These are phyloP conservation scores for Coleophoma cylindrospora DNA, from an alignment of 2,329 filamentous ascomycete species.

Conservation along the genomic window DNA sequence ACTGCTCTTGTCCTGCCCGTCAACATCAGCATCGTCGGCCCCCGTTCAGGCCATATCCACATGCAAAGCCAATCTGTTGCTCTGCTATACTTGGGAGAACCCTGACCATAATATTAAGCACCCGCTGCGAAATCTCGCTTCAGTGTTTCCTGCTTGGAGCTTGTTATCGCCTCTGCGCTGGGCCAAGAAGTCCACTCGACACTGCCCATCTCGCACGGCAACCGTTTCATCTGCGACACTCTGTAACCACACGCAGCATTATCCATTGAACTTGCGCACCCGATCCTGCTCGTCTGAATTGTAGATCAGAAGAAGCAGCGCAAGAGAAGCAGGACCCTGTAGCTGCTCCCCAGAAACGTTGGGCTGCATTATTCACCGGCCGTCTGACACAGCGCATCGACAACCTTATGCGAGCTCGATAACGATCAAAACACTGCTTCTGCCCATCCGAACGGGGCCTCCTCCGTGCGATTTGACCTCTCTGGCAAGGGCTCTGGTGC, in stretches of 20 bases:
- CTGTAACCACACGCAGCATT: background rate
- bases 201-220: conserved; percentile 13
- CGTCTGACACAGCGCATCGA: background rate
- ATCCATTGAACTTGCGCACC: background rate
- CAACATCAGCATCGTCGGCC: too few species aligned
- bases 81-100: conserved; percentile 3
- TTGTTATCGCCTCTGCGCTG: conserved; percentile 2
- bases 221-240: conserved; percentile 14
- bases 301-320: background rate
- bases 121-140: background rate
- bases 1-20: too few species aligned
- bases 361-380: background rate
- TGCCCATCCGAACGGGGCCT: background rate
- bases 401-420: background rate
- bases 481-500: conserved; percentile 4
- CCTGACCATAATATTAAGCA: background rate
- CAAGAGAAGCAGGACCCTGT: background rate
- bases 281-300: background rate
- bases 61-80: too few species aligned
- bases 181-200: background rate
- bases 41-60: too few species aligned
- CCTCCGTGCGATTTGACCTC: background rate
- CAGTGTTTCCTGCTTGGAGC: background rate
- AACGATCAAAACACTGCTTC: background rate
- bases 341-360: background rate